Conservation (phyloP, 495 filamentous ascomycete species). For the Tricharina praecox region DNA sequence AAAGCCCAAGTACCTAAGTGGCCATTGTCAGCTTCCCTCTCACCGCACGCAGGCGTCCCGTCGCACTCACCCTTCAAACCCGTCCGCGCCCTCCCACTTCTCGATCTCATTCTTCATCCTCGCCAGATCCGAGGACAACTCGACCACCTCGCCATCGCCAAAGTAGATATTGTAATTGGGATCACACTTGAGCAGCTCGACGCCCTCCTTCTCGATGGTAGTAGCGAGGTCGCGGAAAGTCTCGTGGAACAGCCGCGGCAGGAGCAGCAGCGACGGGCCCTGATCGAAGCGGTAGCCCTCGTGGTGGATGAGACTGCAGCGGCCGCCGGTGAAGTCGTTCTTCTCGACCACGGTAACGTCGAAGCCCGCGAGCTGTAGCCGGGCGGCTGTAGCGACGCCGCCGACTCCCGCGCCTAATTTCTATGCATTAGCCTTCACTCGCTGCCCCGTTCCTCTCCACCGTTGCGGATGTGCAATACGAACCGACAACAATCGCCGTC, state of each 20-base stretch:
- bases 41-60: not conserved
- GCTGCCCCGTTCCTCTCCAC: not conserved
- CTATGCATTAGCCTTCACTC: not conserved
- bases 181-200: constrained; percentile 47
- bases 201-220: constrained; percentile 39
- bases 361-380: constrained; percentile 48
- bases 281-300: constrained; percentile 51
- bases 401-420: constrained; percentile 47
- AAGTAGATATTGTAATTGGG: constrained; percentile 58
- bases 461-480: not conserved
- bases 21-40: not conserved
- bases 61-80: constrained; percentile 39
- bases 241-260: constrained; percentile 47
- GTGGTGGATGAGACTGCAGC: constrained; percentile 42
- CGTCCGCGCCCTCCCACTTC: constrained; percentile 45
- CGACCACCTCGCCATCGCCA: constrained; percentile 41
- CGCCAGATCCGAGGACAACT: constrained; percentile 42
- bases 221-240: constrained; percentile 48
- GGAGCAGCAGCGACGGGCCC: constrained; percentile 51
- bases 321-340: constrained; percentile 47
- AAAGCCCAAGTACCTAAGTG: constrained; percentile 34
- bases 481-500: constrained; percentile 35
- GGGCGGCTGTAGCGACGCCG: constrained; percentile 48
- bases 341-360: constrained; percentile 51
- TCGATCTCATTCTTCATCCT: constrained; percentile 51